Evolutionary conservation across 176 grass and related monocot genomes (phyloP), one percentile per base, ranked within the genome.

Genomic region (Aegilops sharonensis): DNA sequence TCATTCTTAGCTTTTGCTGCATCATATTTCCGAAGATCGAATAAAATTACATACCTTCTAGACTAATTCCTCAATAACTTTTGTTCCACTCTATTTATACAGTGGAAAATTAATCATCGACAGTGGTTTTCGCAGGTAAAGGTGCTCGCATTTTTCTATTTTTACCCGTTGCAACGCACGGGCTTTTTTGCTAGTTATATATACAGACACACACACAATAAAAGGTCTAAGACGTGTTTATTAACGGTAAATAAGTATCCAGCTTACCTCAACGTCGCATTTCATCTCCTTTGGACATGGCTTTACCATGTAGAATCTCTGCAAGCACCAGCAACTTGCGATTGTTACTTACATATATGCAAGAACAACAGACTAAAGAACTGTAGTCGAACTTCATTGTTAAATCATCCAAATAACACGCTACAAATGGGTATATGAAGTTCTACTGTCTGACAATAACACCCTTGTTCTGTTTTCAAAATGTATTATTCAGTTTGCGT

Each of bases 241-340:
- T 86, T 40, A 43, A 81, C 52, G 34, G 9, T 80, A 72, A 69
- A n/a, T 11, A 82, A 31, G 45, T 37, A 64, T 57, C 40, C 35
- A 17, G 66, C 74, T 91, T 35, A 98, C 96, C 96, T 98, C 94
- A 87, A 96, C 94, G 85, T 96, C 97, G 71, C 94, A 99, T 91
- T 96, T 99, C 94, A 94, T 88, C 89, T 99, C 97, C 84, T 96
- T 99, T 36, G 89, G 88, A 81, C 92, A 99, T 79, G 97, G 97
- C 89, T 96, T 99, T 88, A 96, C 89, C 94, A 94, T 91, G 82
- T 99, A 99, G 83, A 99, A 96, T 90, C 94, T 99, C 97, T 99
- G 89, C 32, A 91, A 27, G 21, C 68, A 78, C n/a, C 29, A 91
- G 2, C 18, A 67, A 37, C 7, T 52, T 48, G 81, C 84, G 31